Evolutionary conservation across 495 filamentous ascomycete species (phyloP), one percentile per base, ranked within the genome.

Genomic region (Penicillium paxilli): DNA sequence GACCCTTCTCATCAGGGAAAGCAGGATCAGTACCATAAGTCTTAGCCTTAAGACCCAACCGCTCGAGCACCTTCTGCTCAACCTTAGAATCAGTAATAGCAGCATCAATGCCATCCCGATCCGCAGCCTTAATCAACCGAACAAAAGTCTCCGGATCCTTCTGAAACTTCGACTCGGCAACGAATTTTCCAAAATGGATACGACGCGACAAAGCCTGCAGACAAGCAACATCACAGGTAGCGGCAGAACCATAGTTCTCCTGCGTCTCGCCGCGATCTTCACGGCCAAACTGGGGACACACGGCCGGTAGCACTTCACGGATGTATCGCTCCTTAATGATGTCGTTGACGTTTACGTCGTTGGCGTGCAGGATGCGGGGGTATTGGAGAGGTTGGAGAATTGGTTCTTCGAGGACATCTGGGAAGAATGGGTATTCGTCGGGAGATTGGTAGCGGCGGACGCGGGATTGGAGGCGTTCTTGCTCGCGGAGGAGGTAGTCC

Each of bases 361-460:
- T 99, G 22, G 84, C 80, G 73, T 97, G 87, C n/a, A 99, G 82
- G 58, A 98, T 91, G 64, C 81, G 76, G 0, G 95, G 95, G 79
- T 98, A 99, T 65, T 88, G 62, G 32, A 99, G 80, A n/a, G 91
- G 88, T 45, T 88, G 82, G 2, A 99, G 80, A 49, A 99, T 87
- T 8, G 94, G 92, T 38, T 79, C 77, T 64, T 91, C 84, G 16
- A 97, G 76, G 4, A 80, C 85, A 8, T 89, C 84, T 2, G 91
- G 90, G 78, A 97, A 99, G 85, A 97, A 99, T 11, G 95, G 88
- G 71, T 97, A 94, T 74, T 99, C 94, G 75, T 99, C 95, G 10
- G 94, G 95, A 9, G 91, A 88, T 68, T 98, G 84, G 77, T 90
- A 99, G 65, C 95, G 92, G 52, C 95, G 92, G 54, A 99, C 89